Percentiles rank a stretch among this genome's conserved stretches.
Conservation (phyloP, 768 basidiomycete species). For the Tulasnella sp. region DNA sequence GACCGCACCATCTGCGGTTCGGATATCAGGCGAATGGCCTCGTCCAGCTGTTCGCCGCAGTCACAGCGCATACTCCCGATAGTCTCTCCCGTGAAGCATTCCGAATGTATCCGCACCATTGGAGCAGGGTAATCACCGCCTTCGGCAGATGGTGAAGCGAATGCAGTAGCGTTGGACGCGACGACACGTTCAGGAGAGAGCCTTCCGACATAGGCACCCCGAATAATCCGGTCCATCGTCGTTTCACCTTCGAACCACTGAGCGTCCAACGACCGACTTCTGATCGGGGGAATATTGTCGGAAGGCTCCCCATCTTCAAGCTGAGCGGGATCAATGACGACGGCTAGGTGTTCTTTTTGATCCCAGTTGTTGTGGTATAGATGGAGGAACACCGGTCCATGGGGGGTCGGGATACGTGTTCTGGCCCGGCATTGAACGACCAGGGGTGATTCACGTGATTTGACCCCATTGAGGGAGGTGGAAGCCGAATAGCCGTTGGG, state of each 20-base stretch:
- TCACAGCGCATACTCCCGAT: constrained; percentile 98
- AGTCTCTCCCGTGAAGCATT: constrained; percentile 98
- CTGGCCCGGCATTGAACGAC: constrained; percentile 90
- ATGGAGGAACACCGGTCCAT: constrained; percentile 86
- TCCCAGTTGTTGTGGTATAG: constrained; percentile 90
- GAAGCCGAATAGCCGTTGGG: constrained; percentile 7
- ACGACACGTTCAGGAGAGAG: constrained; percentile 43
- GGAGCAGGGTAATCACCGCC: constrained; percentile 49
- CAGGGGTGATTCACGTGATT: constrained; percentile 26
- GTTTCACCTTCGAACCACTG: constrained; percentile 79
- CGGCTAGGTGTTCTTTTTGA: constrained; percentile 87
- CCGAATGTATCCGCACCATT: constrained; percentile 90
- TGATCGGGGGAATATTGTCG: constrained; percentile 11
- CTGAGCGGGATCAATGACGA: constrained; percentile 88
- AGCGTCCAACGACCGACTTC: constrained; percentile 47
- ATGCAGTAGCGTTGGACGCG: constrained; percentile 25
- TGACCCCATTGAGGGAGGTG: constrained; percentile 18
- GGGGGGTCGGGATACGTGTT: constrained; percentile 91
- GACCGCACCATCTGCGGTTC: constrained; percentile 45
- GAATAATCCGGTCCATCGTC: constrained; percentile 80
- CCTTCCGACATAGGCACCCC: constrained; percentile 87
- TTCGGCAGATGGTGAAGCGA: constrained; percentile 26
- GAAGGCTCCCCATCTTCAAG: constrained; percentile 28
- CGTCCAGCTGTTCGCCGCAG: constrained; percentile 96
- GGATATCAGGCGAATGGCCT: constrained; percentile 84